Percentiles rank a stretch among this genome's conserved stretches.
Evolutionary conservation across 1,139 yeast species (phyloP).

Genomic region (Suhomyces bolitotheri): DNA sequence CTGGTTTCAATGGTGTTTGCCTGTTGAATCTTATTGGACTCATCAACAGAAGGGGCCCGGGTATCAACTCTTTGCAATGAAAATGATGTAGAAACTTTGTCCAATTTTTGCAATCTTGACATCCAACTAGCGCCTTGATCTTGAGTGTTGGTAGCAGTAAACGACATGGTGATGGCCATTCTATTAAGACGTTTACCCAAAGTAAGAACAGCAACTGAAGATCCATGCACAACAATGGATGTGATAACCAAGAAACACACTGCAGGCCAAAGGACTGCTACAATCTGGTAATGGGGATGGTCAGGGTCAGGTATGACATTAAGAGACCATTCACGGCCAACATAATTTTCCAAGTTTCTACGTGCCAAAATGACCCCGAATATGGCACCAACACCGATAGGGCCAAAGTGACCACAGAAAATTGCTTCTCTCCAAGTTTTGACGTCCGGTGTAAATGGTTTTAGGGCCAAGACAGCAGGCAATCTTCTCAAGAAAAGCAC

Average conservation of each 20-base stretch:
- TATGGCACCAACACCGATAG: constrained; percentile 96
- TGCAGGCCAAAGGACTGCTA: constrained; percentile 86
- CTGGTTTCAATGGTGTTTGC: constrained; percentile 57
- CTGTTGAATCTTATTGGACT: constrained; percentile 21
- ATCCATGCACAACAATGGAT: constrained; percentile 92
- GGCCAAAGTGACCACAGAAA: constrained; percentile 97
- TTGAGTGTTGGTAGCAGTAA: constrained; percentile 68
- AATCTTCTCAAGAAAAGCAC: constrained; percentile 80
- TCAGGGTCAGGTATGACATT: constrained; percentile 52
- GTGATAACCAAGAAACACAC: constrained; percentile 82
- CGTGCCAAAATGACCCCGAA: constrained; percentile 87
- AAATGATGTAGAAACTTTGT: constrained; percentile 68
- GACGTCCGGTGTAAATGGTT: constrained; percentile 87
- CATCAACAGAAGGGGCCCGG: constrained; percentile 11
- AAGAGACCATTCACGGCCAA: constrained; percentile 52
- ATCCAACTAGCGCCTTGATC: constrained; percentile 74
- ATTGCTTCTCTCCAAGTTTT: constrained; percentile 94
- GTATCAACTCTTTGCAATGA: constrained; percentile 84
- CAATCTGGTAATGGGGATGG: constrained; percentile 64
- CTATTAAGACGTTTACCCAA: constrained; percentile 87
- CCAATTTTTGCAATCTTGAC: constrained; percentile 79
- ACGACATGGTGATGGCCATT: constrained; percentile 90
- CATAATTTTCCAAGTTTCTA: constrained; percentile 65
- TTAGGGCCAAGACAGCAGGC: constrained; percentile 79
- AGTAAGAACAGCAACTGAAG: constrained; percentile 91